Evolutionary conservation across 768 basidiomycete genomes (phyloP), one percentile per base, ranked within the genome.

Genomic region (Lactifluus volemus): DNA sequence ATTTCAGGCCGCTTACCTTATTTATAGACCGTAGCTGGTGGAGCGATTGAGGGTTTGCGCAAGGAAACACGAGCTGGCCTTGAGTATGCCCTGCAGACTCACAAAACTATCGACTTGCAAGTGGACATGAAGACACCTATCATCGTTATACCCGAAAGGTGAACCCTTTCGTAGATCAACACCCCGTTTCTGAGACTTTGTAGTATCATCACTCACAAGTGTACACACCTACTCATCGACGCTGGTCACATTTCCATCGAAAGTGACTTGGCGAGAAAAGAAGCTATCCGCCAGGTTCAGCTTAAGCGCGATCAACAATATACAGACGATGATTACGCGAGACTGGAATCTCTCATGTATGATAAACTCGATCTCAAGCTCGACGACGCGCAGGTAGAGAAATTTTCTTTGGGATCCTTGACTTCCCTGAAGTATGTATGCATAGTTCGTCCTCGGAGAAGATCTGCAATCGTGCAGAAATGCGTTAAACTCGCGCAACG

Each of bases 141-240:
- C 67, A 97, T 99, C 70, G 92, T 99, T 67, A 82, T 98, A 55
- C 97, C 97, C 1, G 96, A 98, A 75, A 85, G 92, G 92, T 94
- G 70, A 60, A 71, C 63, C 12, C 50, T 9, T n/a, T 49, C 19
- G 7, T 52, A 7, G 8, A 38, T 67, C 47, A 62, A 58, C n/a
- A 25, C n/a, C 25, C 47, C 58, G 10, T 39, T 61, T 54, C 52
- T 58, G 41, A 58, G 19, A 41, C 17, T 25, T 56, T 60, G 1
- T 59, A 96, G 92, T 66, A 81, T 98, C 53, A 88, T 86, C 3
- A 83, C 83, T 7, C 79, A 81, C 61, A 73, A 84, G 21, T 88
- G 92, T 74, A 92, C 84, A 67, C 89, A 97, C 70, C 79, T 98
- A 55, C 83, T 98, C 15, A 78, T 98, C 55, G 97, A 98, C 70